Conservation (phyloP, 331 rosid species). For the Stylosanthes scabra region DNA sequence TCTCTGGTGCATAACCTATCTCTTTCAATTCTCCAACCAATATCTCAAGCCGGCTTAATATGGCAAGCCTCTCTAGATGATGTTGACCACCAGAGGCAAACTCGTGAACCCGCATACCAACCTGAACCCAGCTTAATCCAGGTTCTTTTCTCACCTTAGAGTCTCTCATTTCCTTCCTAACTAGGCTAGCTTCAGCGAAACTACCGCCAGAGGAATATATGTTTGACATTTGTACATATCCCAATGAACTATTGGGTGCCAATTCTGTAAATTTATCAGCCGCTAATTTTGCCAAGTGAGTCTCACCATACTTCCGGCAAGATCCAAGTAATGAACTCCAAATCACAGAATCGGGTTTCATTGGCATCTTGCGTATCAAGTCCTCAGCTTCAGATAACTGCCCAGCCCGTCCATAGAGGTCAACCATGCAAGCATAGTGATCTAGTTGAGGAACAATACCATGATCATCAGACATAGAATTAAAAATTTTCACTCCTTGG, state of each 20-base stretch:
- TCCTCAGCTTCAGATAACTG: slow-evolving; percentile 67
- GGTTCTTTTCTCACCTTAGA: slow-evolving; percentile 82
- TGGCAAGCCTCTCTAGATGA: slow-evolving; percentile 58
- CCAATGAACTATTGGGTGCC: slow-evolving; percentile 70
- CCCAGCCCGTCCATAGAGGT: slow-evolving; percentile 87
- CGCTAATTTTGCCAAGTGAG: slow-evolving; percentile 72
- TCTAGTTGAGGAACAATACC: slow-evolving; percentile 67
- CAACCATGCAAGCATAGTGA: slow-evolving; percentile 94
- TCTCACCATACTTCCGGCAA: slow-evolving; percentile 80
- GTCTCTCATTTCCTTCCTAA: slow-evolving; percentile 79
- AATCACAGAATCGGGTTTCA: slow-evolving; percentile 83
- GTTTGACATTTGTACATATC: slow-evolving; percentile 89
- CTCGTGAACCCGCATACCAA: slow-evolving; percentile 79
- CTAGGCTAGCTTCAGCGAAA: slow-evolving; percentile 62
- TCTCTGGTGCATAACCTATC: slow-evolving; percentile 81
- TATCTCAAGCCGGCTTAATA: slow-evolving; percentile 58
- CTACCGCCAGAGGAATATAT: slow-evolving; percentile 66
- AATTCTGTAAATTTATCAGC: slow-evolving; percentile 70
- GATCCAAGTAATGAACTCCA: slow-evolving; percentile 94
- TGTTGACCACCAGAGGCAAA: slow-evolving; percentile 75
- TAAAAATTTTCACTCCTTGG: slow-evolving; percentile 66
- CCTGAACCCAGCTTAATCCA: slow-evolving; percentile 87
- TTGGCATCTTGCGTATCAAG: slow-evolving; percentile 71
- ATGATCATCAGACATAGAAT: slow-evolving; percentile 52
- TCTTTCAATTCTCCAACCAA: slow-evolving; percentile 69